These are phyloP conservation scores for Salvia splendens DNA, from an alignment of 257 asterid genomes.

Conservation along the genomic window DNA sequence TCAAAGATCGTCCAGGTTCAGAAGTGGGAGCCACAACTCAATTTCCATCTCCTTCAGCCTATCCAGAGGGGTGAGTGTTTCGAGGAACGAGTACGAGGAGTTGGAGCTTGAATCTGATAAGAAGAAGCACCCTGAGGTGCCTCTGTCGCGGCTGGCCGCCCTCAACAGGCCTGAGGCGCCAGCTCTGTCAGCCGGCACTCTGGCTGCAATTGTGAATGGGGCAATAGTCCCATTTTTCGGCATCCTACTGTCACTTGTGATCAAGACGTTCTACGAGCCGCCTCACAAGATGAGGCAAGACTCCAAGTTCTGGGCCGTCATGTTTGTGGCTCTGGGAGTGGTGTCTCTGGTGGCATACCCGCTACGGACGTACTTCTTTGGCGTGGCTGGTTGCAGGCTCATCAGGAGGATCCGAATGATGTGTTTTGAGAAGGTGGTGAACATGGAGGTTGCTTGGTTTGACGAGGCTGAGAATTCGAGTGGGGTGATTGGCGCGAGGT, in stretches of 20 bases:
- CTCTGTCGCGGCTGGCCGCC: constrained; percentile 56
- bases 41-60: constrained; percentile 55
- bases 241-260: constrained; percentile 57
- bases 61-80: constrained; percentile 49
- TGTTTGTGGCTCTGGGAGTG: constrained; percentile 66
- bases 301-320: constrained; percentile 75
- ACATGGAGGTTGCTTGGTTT: constrained; percentile 88
- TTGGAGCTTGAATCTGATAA: constrained; percentile 40
- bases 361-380: constrained; percentile 69
- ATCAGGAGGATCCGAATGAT: constrained; percentile 67
- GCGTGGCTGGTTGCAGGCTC: constrained; percentile 78
- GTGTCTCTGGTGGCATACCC: constrained; percentile 76
- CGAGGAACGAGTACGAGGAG: constrained; percentile 47
- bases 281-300: constrained; percentile 54
- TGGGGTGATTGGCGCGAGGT: constrained; percentile 83
- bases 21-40: constrained; percentile 64
- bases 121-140: constrained; percentile 46
- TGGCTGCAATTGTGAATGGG: constrained; percentile 72
- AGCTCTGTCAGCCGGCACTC: constrained; percentile 46
- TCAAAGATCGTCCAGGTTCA: constrained; percentile 60
- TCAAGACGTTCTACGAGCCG: constrained; percentile 63
- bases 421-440: constrained; percentile 88
- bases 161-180: constrained; percentile 85
- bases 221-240: constrained; percentile 76
- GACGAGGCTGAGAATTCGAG: constrained; percentile 79